These are phyloP conservation scores for Knoxia roxburghii DNA, from an alignment of 257 asterid genomes.

Conservation along the genomic window DNA sequence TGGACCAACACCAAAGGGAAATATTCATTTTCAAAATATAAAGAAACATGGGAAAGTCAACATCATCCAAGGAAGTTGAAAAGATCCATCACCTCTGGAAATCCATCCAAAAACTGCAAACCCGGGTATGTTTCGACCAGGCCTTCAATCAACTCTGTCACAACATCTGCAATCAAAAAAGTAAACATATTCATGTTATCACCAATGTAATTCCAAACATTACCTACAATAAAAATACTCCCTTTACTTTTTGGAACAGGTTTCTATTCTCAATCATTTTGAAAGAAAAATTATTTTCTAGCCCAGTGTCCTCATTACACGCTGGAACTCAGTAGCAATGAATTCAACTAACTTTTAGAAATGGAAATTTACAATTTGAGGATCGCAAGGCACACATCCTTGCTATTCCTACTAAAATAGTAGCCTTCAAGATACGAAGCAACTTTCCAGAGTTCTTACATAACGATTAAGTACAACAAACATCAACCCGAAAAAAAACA, in stretches of 20 bases:
- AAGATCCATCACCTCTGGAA: constrained; percentile 57
- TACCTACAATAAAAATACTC: neutral
- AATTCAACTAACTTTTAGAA: neutral
- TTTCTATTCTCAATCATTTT: too few species aligned
- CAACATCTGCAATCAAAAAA: constrained; percentile 63
- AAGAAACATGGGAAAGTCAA: neutral
- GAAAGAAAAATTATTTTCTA: too few species aligned
- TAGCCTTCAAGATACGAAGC: neutral
- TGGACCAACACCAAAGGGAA: neutral
- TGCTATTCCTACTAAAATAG: neutral
- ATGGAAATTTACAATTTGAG: neutral
- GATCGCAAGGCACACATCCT: neutral
- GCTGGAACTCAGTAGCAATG: neutral
- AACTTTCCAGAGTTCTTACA: neutral
- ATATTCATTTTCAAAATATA: neutral
- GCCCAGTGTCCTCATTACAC: too few species aligned
- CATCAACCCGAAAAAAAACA: too few species aligned
- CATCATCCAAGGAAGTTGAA: neutral
- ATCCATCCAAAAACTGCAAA: constrained; percentile 95
- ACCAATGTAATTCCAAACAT: constrained; percentile 2
- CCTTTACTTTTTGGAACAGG: neutral
- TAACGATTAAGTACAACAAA: too few species aligned
- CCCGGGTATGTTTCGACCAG: constrained; percentile 89
- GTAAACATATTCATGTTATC: neutral
- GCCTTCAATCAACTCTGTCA: constrained; percentile 94